Conservation (phyloP, 164 flowering plant genomes). For the Cinnamomum chago region DNA sequence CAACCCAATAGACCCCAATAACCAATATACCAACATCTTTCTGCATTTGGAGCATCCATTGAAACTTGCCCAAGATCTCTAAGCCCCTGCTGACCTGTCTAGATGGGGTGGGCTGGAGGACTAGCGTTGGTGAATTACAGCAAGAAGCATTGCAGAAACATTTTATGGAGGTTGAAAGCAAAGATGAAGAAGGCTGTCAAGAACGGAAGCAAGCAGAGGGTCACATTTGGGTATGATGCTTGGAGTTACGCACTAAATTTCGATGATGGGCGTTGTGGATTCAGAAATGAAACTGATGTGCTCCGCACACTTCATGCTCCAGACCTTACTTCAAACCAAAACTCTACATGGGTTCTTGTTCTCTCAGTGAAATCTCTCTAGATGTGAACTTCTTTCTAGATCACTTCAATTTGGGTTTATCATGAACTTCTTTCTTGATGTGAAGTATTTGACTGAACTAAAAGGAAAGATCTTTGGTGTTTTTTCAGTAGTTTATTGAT, state of each 20-base stretch:
- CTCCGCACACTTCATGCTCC: neutral
- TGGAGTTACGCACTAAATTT: conserved; percentile 79
- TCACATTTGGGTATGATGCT: conserved; percentile 71
- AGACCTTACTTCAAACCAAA: neutral
- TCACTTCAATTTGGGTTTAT: no score
- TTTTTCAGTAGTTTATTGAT: no score
- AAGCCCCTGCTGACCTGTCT: neutral
- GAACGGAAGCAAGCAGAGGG: conserved; percentile 26
- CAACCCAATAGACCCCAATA: neutral
- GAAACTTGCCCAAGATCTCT: neutral
- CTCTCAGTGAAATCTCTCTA: neutral
- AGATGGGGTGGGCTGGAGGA: neutral
- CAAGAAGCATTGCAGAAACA: conserved; percentile 35
- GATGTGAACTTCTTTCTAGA: neutral
- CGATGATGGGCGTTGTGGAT: conserved; percentile 51
- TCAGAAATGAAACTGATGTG: neutral
- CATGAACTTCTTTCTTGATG: no score
- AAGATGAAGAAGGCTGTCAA: conserved; percentile 48
- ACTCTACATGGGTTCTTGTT: neutral
- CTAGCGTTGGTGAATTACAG: neutral
- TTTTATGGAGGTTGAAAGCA: conserved; percentile 59
- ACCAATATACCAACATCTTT: no score
- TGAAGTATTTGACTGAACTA: no score
- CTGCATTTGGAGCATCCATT: neutral
- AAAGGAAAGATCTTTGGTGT: no score